Percentiles rank a stretch among this genome's conserved stretches.
These are phyloP conservation scores for Micractinium sp. DNA, from an alignment of 139 green algal genomes.

Conservation along the genomic window DNA sequence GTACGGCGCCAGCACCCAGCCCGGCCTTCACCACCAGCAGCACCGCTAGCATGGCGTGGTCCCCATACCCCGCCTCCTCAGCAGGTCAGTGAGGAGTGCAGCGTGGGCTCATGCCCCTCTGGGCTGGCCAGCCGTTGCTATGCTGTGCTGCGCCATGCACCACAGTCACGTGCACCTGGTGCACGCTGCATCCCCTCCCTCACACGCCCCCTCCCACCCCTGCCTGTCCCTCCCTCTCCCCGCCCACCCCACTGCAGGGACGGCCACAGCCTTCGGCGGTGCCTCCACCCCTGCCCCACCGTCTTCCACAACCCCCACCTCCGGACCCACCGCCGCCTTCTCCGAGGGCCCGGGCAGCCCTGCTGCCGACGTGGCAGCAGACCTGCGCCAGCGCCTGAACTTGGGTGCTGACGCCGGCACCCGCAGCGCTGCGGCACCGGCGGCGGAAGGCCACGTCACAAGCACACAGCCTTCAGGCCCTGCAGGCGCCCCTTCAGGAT, in stretches of 20 bases:
- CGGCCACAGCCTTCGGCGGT: background rate
- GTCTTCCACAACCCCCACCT: slow-evolving; percentile 1
- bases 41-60: slow-evolving; percentile 20
- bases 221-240: background rate
- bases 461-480: background rate
- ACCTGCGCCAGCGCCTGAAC: slow-evolving; percentile 9
- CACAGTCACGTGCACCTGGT: background rate
- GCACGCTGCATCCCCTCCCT: background rate
- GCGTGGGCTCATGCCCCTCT: background rate
- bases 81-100: background rate
- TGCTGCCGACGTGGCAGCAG: background rate
- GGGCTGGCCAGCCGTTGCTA: no score
- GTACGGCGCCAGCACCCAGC: background rate
- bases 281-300: background rate
- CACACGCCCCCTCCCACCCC: background rate
- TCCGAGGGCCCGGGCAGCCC: background rate
- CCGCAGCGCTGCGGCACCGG: background rate
- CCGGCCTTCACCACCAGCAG: slow-evolving; percentile 16
- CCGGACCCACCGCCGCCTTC: background rate
- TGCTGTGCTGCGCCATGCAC: no score
- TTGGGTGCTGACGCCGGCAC: background rate
- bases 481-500: background rate
- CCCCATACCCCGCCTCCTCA: slow-evolving; percentile 17
- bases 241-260: background rate
- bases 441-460: background rate